phyloP scores from a whole-genome alignment of 176 grass and related monocot species.

The Lolium multiflorum region DNA sequence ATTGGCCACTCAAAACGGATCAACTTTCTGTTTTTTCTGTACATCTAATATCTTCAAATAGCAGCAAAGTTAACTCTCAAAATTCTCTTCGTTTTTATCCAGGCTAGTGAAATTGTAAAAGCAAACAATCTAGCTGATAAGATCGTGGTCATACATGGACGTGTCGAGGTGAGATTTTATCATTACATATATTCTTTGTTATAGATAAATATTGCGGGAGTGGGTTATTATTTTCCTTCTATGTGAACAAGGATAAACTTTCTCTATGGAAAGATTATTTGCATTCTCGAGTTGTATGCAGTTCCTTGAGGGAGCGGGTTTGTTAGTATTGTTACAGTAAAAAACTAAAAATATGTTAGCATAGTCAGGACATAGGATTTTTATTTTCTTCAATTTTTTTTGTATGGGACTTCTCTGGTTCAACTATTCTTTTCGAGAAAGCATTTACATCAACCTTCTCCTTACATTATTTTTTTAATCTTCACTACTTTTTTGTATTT shows the following conservation, averaged over 20 bases:
- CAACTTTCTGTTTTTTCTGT: background rate
- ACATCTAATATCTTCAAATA: background rate
- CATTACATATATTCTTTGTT: conserved; percentile 33
- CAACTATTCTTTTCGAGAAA: background rate
- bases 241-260: conserved; percentile 4
- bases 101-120: conserved; percentile 84
- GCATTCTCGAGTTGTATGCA: conserved; percentile 15
- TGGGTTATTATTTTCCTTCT: background rate
- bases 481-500: conserved; percentile 21
- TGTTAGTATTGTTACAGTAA: background rate
- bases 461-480: too few species aligned
- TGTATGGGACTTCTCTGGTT: background rate
- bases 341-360: background rate
- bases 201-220: too few species aligned
- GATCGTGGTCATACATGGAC: conserved; percentile 74
- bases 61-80: background rate
- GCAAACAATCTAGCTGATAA: conserved; percentile 81
- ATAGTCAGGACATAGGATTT: background rate
- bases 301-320: background rate
- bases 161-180: conserved; percentile 77
- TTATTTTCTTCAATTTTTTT: conserved; percentile 17
- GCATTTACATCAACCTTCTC: too few species aligned
- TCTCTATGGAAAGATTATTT: background rate
- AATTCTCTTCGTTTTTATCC: conserved; percentile 30
- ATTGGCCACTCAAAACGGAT: too few species aligned